Percentiles rank a stretch among this genome's conserved stretches.
These are phyloP conservation scores for Trichophyton rubrum DNA, from an alignment of 2,329 filamentous ascomycete genomes.

Conservation along the genomic window DNA sequence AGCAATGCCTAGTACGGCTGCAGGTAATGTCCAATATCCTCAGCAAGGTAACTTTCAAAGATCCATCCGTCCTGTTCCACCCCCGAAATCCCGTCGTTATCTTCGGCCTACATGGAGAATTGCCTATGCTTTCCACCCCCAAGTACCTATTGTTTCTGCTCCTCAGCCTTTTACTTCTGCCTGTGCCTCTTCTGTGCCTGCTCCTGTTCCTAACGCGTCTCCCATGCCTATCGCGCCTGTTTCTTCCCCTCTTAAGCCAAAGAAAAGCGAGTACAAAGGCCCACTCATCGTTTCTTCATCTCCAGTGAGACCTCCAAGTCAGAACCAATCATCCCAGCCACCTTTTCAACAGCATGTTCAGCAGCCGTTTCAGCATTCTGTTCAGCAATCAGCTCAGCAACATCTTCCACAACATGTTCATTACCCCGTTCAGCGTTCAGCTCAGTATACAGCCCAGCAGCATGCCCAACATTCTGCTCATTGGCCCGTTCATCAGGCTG, in stretches of 20 bases:
- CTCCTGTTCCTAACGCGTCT: not conserved
- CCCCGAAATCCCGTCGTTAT: not conserved
- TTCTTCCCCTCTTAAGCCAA: not conserved
- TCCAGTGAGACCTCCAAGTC: not conserved
- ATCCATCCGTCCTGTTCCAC: not conserved
- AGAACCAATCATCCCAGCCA: not conserved
- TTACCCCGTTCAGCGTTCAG: too few species aligned
- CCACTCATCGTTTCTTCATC: constrained; percentile 10
- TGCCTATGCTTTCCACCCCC: not conserved
- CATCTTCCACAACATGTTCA: not conserved
- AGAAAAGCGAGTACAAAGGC: constrained; percentile 9
- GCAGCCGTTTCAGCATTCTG: not conserved
- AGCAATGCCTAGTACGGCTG: not conserved
- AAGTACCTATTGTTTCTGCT: not conserved
- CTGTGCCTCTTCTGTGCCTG: not conserved
- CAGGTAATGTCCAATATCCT: not conserved
- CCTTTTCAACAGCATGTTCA: not conserved
- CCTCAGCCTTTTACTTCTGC: not conserved
- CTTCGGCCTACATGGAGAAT: not conserved
- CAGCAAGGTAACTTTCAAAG: constrained; percentile 3
- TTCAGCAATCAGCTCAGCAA: not conserved
- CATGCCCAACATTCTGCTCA: too few species aligned
- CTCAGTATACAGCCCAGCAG: too few species aligned
- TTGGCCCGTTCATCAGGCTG: not conserved
- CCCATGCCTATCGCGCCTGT: not conserved